Conservation (phyloP, 169 alveolate genomes). For the Plasmodium ovale region DNA sequence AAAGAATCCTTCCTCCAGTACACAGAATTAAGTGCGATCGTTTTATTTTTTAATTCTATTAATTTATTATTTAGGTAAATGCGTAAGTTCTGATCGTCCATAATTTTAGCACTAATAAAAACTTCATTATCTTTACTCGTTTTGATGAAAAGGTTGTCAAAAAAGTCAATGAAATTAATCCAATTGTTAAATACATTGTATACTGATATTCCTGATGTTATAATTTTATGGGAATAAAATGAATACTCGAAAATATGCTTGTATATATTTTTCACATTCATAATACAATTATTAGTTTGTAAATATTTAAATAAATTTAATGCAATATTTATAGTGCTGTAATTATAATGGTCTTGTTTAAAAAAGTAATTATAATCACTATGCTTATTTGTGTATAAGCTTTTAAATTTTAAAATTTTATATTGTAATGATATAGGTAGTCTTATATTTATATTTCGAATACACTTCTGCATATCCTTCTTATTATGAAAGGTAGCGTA, state of each 20-base stretch:
- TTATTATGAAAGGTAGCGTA: constrained; percentile 85
- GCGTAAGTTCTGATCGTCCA: constrained; percentile 49
- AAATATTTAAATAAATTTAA: constrained; percentile 78
- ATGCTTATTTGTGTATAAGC: constrained; percentile 83
- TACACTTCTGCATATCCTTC: constrained; percentile 77
- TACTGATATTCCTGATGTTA: constrained; percentile 82
- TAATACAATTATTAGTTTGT: constrained; percentile 59
- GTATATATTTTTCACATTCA: constrained; percentile 72
- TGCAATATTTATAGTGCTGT: constrained; percentile 78
- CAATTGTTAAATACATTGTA: constrained; percentile 80
- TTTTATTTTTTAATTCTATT: constrained; percentile 50
- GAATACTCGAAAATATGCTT: constrained; percentile 80
- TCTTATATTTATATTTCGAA: constrained; percentile 81
- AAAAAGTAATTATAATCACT: constrained; percentile 83
- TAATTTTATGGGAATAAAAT: constrained; percentile 81
- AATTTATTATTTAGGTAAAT: constrained; percentile 53
- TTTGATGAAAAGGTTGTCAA: constrained; percentile 32
- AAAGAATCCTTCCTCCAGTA: constrained; percentile 60
- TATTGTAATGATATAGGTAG: constrained; percentile 85
- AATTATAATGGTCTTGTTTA: constrained; percentile 83
- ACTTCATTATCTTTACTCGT: constrained; percentile 23
- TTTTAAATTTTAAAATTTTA: constrained; percentile 84
- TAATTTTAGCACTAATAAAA: constrained; percentile 34
- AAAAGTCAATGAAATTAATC: constrained; percentile 74
- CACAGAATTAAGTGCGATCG: constrained; percentile 22